A percentile compares a stretch with the other conserved stretches of the same genome.
These are phyloP conservation scores for Talaromyces borbonicus DNA, from an alignment of 495 filamentous ascomycete species.

Conservation along the genomic window DNA sequence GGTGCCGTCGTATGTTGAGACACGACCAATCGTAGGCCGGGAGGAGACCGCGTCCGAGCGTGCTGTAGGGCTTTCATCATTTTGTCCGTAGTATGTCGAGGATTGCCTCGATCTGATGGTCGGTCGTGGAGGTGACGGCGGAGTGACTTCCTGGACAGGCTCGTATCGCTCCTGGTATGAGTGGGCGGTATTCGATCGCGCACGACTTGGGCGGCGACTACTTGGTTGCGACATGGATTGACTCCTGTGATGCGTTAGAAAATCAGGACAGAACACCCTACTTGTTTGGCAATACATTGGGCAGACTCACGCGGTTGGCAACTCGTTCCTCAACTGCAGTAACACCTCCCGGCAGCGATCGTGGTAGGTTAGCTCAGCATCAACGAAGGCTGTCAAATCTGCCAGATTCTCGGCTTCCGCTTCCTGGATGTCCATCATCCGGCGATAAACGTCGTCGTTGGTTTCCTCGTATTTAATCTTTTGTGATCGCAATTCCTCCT, in stretches of 20 bases:
- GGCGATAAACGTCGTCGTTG: constrained; percentile 80
- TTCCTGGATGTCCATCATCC: constrained; percentile 96
- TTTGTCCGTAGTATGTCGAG: constrained; percentile 20
- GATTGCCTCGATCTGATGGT: constrained; percentile 49
- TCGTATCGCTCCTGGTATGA: constrained; percentile 50
- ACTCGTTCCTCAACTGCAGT: constrained; percentile 55
- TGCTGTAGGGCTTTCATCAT: constrained; percentile 26
- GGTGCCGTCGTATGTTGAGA: constrained; percentile 50
- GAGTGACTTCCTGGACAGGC: constrained; percentile 46
- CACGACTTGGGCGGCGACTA: constrained; percentile 33
- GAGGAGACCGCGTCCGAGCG: constrained; percentile 18
- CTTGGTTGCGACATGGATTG: constrained; percentile 17
- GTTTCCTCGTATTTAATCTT: constrained; percentile 97
- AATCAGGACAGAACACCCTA: constrained; percentile 12
- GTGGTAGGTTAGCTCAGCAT: constrained; percentile 85
- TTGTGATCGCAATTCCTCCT: constrained; percentile 85
- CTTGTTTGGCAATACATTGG: background rate
- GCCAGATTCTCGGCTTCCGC: constrained; percentile 75
- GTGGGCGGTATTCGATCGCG: constrained; percentile 53
- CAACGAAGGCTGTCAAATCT: constrained; percentile 73
- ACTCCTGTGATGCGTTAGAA: constrained; percentile 21
- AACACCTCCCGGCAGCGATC: constrained; percentile 77
- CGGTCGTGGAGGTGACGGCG: constrained; percentile 38
- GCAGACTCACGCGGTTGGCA: constrained; percentile 49
- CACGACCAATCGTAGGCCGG: constrained; percentile 36